phyloP scores from a whole-genome alignment of 352 stramenopile species.

The Thalassiosira exigua region DNA sequence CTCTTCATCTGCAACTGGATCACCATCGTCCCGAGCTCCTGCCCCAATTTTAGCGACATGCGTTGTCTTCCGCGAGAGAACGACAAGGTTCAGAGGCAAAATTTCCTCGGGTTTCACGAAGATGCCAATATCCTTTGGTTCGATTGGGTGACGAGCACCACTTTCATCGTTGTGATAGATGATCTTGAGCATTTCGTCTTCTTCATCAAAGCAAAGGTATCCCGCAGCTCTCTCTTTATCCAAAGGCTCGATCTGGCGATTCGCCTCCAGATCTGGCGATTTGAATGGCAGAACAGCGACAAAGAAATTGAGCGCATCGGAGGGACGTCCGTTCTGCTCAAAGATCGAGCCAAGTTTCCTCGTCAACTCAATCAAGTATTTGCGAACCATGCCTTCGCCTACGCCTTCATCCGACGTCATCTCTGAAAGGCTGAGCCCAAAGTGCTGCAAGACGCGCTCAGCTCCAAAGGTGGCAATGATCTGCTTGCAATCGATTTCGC shows the following conservation, averaged over 20 bases:
- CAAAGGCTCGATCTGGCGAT: not conserved
- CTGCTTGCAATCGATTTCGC: not conserved
- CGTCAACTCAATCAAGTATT: not conserved
- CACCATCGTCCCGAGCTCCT: not conserved
- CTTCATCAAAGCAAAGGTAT: constrained; percentile 1
- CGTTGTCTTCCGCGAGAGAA: not conserved
- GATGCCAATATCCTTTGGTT: not conserved
- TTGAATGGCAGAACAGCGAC: not conserved
- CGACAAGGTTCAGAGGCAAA: not conserved
- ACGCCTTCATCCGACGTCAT: too few species aligned
- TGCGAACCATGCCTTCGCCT: not conserved
- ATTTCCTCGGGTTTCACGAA: not conserved
- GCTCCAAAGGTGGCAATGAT: not conserved
- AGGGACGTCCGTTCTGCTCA: not conserved
- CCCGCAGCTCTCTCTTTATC: constrained; percentile 3
- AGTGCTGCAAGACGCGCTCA: not conserved
- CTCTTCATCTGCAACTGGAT: not conserved
- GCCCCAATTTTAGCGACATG: not conserved
- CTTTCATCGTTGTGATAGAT: not conserved
- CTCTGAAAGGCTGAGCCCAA: not conserved
- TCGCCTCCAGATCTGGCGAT: not conserved
- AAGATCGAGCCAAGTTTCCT: constrained; percentile 1
- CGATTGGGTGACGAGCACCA: not conserved
- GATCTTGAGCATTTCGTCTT: not conserved
- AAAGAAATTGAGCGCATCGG: constrained; percentile 6